Conservation (phyloP, 1,284 basidiomycete genomes). For the Polyporus tsugae region DNA sequence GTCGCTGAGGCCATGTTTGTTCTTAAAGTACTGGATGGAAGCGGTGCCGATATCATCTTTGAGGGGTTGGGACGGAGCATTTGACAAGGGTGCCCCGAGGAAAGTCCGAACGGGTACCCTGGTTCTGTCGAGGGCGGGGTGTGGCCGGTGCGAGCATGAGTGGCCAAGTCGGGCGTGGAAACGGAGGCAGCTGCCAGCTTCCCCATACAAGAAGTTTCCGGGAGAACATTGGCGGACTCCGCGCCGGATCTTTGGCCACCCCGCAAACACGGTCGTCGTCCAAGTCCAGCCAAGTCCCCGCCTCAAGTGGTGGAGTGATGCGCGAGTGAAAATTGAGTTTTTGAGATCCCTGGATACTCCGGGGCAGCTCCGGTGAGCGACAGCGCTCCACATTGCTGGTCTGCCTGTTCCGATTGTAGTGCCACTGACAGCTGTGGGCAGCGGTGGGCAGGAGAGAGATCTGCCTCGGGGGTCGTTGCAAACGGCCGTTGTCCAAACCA, state of each 20-base stretch:
- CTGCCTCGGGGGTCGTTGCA: conserved; percentile 9
- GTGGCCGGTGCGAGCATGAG: conserved; percentile 21
- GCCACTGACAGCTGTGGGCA: conserved; percentile 6
- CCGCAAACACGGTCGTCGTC: conserved; percentile 1
- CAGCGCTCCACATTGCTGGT: neutral
- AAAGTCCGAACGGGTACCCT: conserved; percentile 39
- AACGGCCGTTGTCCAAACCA: conserved; percentile 11
- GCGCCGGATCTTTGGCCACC: conserved; percentile 5
- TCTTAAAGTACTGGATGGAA: conserved; percentile 37
- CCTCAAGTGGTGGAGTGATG: conserved; percentile 10
- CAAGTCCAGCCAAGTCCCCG: conserved; percentile 3
- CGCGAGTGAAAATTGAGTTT: conserved; percentile 24
- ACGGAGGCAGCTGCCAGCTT: conserved; percentile 18
- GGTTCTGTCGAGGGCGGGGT: conserved; percentile 17
- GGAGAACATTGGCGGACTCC: conserved; percentile 12
- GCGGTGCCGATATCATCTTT: conserved; percentile 44
- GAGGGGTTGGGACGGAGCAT: conserved; percentile 41
- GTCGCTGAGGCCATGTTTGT: conserved; percentile 32
- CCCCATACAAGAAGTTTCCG: conserved; percentile 26
- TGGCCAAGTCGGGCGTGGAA: conserved; percentile 25
- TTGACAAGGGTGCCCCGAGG: conserved; percentile 42
- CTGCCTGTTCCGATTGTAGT: neutral
- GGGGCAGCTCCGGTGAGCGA: conserved; percentile 26
- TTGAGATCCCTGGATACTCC: conserved; percentile 31
- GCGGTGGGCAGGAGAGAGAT: conserved; percentile 3